Evolutionary conservation across 2,329 filamentous ascomycete genomes (phyloP), one percentile per base, ranked within the genome.

Genomic region (Fusarium hostae): DNA sequence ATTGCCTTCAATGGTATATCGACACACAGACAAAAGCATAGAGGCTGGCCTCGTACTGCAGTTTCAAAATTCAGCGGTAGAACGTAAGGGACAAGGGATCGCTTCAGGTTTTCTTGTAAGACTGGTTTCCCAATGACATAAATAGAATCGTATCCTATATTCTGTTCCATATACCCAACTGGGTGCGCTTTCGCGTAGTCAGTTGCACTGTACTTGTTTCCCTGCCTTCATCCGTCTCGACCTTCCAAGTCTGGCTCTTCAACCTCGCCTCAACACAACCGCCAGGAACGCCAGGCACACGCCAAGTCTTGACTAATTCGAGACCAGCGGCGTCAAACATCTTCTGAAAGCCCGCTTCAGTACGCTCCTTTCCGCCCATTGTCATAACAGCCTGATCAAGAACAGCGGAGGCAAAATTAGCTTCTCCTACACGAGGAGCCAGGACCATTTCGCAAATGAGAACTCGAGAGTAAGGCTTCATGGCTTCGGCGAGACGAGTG

Each of bases 341-440:
- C 37, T 73, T 75, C 15, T 64, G 39, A 48, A 80, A 80, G 9
- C 76, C 78, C 10, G 62, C 62, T 10, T 77, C 75, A 0, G 77
- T 81, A 7, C 77, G 73, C 45, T 80, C 78, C 44, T 81, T 81
- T n/a, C 79, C 78, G 2, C 75, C 78, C 73, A 80, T 80, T 13
- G 77, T 76, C 77, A 81, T 80, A 18, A 80, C 77, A 13, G 75
- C 76, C 39, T 79, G 77, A 58, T 80, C 78, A 18, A 80, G 60
- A 6, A 80, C 76, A 5, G 77, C 75, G 6, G 76, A 77, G 1
- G 76, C 71, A 35, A 80, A 79, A 44, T 78, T 75, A 24, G 71
- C 69, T 48, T 80, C 79, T 20, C 69, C 70, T 2, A 79, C 78
- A 2, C 77, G 74, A 15, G 71, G 52, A 10, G 78, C 69, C 13